These are phyloP conservation scores for Xylaria arbuscula DNA, from an alignment of 2,329 filamentous ascomycete genomes.

Conservation along the genomic window DNA sequence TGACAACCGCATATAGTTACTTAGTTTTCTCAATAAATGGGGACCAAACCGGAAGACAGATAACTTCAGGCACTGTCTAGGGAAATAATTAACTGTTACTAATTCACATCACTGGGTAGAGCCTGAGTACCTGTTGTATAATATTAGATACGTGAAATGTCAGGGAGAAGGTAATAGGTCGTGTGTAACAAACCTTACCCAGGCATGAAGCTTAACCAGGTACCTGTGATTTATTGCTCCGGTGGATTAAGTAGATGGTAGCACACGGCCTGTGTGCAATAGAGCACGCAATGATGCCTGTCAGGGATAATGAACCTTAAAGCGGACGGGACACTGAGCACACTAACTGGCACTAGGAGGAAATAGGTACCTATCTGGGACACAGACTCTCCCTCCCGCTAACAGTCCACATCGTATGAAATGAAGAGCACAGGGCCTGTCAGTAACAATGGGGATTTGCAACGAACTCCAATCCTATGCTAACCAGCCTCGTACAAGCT, in stretches of 20 bases:
- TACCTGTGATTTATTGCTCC: neutral
- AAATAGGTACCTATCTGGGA: too few relatives aligned
- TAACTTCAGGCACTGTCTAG: too few relatives aligned
- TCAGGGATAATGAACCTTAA: neutral
- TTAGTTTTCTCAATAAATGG: neutral
- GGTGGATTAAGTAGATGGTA: neutral
- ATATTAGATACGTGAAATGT: too few relatives aligned
- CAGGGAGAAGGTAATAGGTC: neutral
- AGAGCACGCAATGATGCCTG: neutral
- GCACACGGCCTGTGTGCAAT: neutral
- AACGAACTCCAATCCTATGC: slow-evolving; percentile 2
- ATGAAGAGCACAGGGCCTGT: neutral
- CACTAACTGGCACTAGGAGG: too few relatives aligned
- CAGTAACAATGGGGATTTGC: neutral
- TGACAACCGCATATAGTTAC: neutral
- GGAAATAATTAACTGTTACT: neutral
- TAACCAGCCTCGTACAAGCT: slow-evolving; percentile 17
- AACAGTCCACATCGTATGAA: too few relatives aligned
- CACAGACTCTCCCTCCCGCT: too few relatives aligned
- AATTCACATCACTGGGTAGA: neutral
- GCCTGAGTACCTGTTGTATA: neutral
- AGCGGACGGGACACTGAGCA: neutral
- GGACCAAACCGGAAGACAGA: neutral
- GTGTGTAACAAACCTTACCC: slow-evolving; percentile 5
- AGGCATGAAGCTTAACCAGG: neutral